phyloP scores from a whole-genome alignment of 371 early-diverging fungal species.

The Lichtheimia corymbifera region DNA sequence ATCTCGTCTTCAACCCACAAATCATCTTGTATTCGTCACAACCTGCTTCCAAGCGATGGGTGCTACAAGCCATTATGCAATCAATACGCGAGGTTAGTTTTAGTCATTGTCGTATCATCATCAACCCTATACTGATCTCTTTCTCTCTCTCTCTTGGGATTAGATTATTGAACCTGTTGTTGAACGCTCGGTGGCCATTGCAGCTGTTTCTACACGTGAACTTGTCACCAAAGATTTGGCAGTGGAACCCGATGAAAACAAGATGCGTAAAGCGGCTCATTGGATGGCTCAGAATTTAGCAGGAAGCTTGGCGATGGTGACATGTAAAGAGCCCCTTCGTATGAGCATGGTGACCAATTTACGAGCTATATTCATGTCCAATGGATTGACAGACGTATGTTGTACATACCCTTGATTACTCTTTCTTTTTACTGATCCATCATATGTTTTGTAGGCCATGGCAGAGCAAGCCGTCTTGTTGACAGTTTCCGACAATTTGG shows the following conservation, averaged over 20 bases:
- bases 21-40: conserved; percentile 75
- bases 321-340: conserved; percentile 94
- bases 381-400: conserved; percentile 78
- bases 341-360: conserved; percentile 80
- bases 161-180: conserved; percentile 82
- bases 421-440: not conserved
- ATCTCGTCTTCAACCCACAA: conserved; percentile 71
- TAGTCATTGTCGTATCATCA: not conserved
- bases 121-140: conserved; percentile 6
- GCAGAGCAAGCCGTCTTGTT: conserved; percentile 80
- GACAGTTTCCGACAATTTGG: conserved; percentile 88
- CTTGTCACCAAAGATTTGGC: conserved; percentile 93
- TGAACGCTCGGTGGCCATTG: conserved; percentile 91
- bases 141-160: not conserved
- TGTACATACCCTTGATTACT: not conserved
- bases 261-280: conserved; percentile 91
- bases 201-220: conserved; percentile 87
- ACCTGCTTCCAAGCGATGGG: conserved; percentile 81
- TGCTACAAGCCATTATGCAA: conserved; percentile 84
- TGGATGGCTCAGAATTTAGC: conserved; percentile 87
- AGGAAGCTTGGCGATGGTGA: conserved; percentile 84
- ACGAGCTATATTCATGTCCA: conserved; percentile 75
- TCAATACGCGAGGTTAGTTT: conserved; percentile 77
- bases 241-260: conserved; percentile 89
- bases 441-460: conserved; percentile 38